Percentiles rank a stretch among this genome's conserved stretches.
Conservation (phyloP, 805 yeast species). For the Suhomyces sp. region DNA sequence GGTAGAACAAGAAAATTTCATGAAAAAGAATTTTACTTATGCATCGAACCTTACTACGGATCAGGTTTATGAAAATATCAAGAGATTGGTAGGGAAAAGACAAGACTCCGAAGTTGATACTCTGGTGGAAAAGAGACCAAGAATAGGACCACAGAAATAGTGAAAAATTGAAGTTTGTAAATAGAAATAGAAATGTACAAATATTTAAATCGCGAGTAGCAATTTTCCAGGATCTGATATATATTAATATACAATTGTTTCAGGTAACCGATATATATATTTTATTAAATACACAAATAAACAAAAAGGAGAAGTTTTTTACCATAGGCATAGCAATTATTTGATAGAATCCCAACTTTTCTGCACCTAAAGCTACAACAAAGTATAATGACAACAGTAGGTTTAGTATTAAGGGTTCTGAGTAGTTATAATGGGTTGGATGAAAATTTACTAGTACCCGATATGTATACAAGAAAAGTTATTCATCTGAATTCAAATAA, state of each 20-base stretch:
- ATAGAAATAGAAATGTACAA: too few species aligned
- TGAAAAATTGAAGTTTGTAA: too few species aligned
- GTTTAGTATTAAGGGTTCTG: slow-evolving; percentile 7
- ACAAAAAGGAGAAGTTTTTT: too few species aligned
- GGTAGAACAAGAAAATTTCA: slow-evolving; percentile 62
- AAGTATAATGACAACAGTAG: slow-evolving; percentile 4
- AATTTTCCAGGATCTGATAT: too few species aligned
- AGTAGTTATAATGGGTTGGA: slow-evolving; percentile 2
- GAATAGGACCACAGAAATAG: too few species aligned
- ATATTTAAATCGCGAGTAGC: too few species aligned
- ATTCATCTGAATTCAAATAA: slow-evolving; percentile 5
- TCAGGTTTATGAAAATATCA: slow-evolving; percentile 63
- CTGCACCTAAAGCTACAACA: too few species aligned
- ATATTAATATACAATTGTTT: not conserved
- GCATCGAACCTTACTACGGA: slow-evolving; percentile 51
- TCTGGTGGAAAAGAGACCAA: too few species aligned
- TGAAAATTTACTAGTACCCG: slow-evolving; percentile 4
- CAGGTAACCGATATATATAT: slow-evolving; percentile 4
- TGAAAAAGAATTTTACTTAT: slow-evolving; percentile 51
- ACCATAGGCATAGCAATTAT: too few species aligned
- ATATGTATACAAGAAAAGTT: slow-evolving; percentile 4
- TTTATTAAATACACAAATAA: slow-evolving; percentile 24
- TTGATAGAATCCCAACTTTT: too few species aligned
- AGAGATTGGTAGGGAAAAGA: slow-evolving; percentile 23
- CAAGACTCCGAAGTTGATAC: too few species aligned